A percentile compares a stretch with the other conserved stretches of the same genome.
phyloP scores from a whole-genome alignment of 1,139 yeast species.

The Hemisphaericaspora subhashii region DNA sequence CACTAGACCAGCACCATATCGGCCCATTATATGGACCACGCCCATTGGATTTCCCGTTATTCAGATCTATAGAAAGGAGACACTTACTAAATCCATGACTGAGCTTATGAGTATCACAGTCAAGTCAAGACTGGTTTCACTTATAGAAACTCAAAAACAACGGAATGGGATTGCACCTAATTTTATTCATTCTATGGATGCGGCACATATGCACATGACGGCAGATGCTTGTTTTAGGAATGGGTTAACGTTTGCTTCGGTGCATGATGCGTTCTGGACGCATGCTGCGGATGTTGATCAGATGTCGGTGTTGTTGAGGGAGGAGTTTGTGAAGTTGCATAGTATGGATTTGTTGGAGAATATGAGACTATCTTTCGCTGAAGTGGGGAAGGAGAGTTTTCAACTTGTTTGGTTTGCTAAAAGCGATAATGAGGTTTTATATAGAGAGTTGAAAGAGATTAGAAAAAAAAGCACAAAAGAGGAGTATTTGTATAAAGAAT shows the following conservation, averaged over 20 bases:
- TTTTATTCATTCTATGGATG: conserved; percentile 46
- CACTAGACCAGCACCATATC: too few relatives aligned
- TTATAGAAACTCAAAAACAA: conserved; percentile 33
- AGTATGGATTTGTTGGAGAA: conserved; percentile 25
- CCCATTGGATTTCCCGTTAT: conserved; percentile 44
- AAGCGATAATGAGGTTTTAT: conserved; percentile 20
- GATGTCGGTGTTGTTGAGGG: conserved; percentile 28
- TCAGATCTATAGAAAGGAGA: conserved; percentile 29
- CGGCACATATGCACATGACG: conserved; percentile 42
- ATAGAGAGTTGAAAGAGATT: conserved; percentile 12
- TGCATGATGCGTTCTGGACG: conserved; percentile 51
- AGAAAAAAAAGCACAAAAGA: conserved; percentile 12
- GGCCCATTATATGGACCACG: conserved; percentile 48
- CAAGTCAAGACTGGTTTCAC: conserved; percentile 15
- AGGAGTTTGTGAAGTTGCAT: conserved; percentile 38
- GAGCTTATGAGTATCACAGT: background rate
- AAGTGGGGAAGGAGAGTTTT: conserved; percentile 24
- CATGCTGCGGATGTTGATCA: conserved; percentile 32
- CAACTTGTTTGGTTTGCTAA: conserved; percentile 38
- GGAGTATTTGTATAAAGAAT: conserved; percentile 19
- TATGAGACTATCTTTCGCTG: conserved; percentile 27
- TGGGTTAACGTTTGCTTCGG: conserved; percentile 35
- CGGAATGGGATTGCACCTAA: conserved; percentile 45
- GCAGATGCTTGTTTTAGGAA: conserved; percentile 23
- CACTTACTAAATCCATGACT: background rate